Evolutionary conservation across 371 early-diverging fungal genomes (phyloP), one percentile per base, ranked within the genome.

Genomic region (Umbelopsis sp.): DNA sequence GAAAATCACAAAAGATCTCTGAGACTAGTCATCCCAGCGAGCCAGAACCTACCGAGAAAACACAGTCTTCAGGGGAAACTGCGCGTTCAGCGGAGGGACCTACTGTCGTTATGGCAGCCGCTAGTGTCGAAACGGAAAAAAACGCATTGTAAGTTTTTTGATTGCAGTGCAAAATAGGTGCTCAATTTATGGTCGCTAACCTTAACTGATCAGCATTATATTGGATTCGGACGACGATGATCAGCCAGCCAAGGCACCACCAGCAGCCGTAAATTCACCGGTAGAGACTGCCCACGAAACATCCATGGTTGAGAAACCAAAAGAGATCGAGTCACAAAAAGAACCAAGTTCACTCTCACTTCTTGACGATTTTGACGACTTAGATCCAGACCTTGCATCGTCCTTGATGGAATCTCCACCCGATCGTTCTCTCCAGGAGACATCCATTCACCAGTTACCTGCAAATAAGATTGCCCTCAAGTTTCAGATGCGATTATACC

Each of bases 351-450:
- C 51, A 51, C 10, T 38, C 35, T 50, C 51, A 44, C 18, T 50
- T 18, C 45, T 63, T 18, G n/a, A 37, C 0, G 67, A 63, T 6
- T 63, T 82, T 37, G 76, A 76, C 10, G 80, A 76, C 38, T 65
- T 82, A 4, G 82, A 82, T 65, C 82, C 82, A 46, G 82, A 80
- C 22, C 48, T 82, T 24, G 74, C 72, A 11, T 41, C 62, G 63
- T 41, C 64, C 44, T 64, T 45, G n/a, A 38, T 65, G 41, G 66
- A 14, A 16, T 14, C 41, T 16, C 41, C 29, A 5, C 20, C 32
- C 3, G 41, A 57, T 25, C n/a, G 45, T 20, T 63, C 29, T 11
- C 2, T 32, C 7, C 63, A 66, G 0, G 50, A 63, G 4, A n/a
- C 44, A 16, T 46, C 69, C 12, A 24, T 22, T 18, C 12, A 45